Conservation (phyloP, 345 rosid species). For the Salix arbutifolia region DNA sequence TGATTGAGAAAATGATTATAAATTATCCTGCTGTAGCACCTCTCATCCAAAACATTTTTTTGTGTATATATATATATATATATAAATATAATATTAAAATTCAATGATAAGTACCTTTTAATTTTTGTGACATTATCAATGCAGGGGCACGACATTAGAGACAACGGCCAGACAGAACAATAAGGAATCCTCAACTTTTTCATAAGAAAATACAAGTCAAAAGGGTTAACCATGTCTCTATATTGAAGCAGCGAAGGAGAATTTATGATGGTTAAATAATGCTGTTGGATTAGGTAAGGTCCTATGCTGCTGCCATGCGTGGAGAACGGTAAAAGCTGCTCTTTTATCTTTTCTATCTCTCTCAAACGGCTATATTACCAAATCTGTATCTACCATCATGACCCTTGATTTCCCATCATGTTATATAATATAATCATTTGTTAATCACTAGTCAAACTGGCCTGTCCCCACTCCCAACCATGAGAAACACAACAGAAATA, state of each 20-base stretch:
- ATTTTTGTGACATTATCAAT: neutral
- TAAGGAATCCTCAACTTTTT: neutral
- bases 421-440: neutral
- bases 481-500: neutral
- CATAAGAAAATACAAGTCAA: neutral
- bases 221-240: neutral
- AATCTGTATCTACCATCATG: neutral
- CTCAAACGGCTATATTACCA: neutral
- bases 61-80: no score
- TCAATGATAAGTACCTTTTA: no score
- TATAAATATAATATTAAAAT: no score
- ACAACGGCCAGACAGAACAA: neutral
- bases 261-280: neutral
- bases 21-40: neutral
- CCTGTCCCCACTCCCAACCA: neutral
- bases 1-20: neutral
- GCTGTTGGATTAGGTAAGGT: neutral
- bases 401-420: neutral
- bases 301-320: neutral
- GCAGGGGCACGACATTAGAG: neutral
- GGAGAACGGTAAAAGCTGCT: neutral
- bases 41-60: no score
- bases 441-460: neutral
- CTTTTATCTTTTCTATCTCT: neutral
- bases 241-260: neutral